phyloP scores from a whole-genome alignment of 225 moss, liverwort and hornwort genomes.

The Straminergon stramineum region DNA sequence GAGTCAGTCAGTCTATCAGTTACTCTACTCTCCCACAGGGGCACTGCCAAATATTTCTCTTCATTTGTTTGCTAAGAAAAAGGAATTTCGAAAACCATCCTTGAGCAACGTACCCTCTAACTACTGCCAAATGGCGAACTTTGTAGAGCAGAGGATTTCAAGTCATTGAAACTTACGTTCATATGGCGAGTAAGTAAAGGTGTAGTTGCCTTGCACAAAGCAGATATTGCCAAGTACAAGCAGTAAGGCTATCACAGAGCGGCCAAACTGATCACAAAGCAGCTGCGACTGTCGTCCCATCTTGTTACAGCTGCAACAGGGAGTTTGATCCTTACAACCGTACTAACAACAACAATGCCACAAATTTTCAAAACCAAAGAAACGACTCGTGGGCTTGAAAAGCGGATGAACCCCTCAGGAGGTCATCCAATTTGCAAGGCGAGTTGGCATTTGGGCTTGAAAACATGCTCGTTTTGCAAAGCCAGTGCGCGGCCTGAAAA shows the following conservation, averaged over 20 bases:
- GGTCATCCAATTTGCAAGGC: too few relatives aligned
- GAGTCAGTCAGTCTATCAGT: background rate
- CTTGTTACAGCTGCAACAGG: background rate
- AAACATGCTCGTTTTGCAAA: too few relatives aligned
- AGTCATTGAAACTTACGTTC: background rate
- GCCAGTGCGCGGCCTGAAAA: too few relatives aligned
- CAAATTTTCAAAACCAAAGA: too few relatives aligned
- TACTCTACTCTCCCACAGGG: background rate
- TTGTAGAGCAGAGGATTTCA: background rate
- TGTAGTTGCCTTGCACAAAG: background rate
- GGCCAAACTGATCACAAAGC: background rate
- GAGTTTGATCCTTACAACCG: background rate
- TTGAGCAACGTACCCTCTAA: background rate
- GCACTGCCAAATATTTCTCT: background rate
- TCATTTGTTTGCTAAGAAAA: background rate
- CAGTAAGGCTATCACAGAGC: background rate
- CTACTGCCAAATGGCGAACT: background rate
- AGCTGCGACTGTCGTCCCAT: background rate
- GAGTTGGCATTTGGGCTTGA: too few relatives aligned
- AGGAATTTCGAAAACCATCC: background rate
- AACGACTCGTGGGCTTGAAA: too few relatives aligned
- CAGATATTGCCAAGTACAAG: background rate
- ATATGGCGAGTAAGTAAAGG: fast-evolving
- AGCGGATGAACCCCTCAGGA: too few relatives aligned
- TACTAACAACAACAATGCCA: too few relatives aligned